These are phyloP conservation scores for Quercus gilva DNA, from an alignment of 306 rosid genomes.

Conservation along the genomic window DNA sequence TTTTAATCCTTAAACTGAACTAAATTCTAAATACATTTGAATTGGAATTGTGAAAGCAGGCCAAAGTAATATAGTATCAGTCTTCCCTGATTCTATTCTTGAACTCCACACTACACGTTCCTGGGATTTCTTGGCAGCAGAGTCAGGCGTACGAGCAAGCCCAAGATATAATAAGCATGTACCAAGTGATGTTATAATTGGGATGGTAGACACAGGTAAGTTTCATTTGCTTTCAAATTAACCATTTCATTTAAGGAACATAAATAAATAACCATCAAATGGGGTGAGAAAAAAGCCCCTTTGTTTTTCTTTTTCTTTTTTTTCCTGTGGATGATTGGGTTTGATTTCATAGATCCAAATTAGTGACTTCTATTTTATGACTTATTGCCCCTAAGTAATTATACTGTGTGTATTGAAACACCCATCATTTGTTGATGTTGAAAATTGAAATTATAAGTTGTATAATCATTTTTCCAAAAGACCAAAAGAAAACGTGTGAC, in stretches of 20 bases:
- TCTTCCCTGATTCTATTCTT: slow-evolving; percentile 67
- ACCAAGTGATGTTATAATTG: slow-evolving; percentile 63
- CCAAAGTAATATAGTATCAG: slow-evolving; percentile 53
- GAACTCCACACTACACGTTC: slow-evolving; percentile 81
- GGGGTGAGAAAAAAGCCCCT: not conserved
- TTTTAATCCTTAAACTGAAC: not conserved
- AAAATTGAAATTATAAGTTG: not conserved
- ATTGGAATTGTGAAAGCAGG: slow-evolving; percentile 36
- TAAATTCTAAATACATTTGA: not conserved
- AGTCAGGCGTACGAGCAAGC: slow-evolving; percentile 25
- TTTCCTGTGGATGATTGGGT: too few relatives aligned
- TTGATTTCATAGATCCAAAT: too few relatives aligned
- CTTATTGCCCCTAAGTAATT: too few relatives aligned
- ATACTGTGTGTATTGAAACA: too few relatives aligned
- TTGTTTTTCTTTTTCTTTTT: too few relatives aligned
- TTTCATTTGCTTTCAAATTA: not conserved
- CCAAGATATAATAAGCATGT: not conserved
- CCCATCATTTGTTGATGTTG: not conserved
- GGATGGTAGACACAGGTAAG: slow-evolving; percentile 78
- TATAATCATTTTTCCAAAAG: too few relatives aligned
- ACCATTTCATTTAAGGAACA: not conserved
- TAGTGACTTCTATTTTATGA: too few relatives aligned
- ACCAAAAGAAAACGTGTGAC: too few relatives aligned
- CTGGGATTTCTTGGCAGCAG: slow-evolving; percentile 83
- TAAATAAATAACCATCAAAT: not conserved